These are phyloP conservation scores for Talaromyces sp. DNA, from an alignment of 2,329 filamentous ascomycete genomes.

Conservation along the genomic window DNA sequence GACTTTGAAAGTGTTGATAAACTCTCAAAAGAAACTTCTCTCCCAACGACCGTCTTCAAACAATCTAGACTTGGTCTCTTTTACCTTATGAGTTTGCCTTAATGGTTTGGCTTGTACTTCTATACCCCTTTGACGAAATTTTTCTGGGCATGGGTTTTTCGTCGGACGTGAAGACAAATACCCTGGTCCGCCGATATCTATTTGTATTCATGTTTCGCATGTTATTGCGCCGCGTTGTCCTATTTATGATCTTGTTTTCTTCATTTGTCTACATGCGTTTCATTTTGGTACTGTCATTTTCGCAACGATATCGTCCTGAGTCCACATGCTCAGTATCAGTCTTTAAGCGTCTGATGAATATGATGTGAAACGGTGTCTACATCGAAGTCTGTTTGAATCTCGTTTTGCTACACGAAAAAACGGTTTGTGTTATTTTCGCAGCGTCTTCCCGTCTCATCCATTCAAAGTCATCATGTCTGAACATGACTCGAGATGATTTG, in stretches of 20 bases:
- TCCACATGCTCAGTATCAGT: background rate
- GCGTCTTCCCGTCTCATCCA: background rate
- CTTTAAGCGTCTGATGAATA: constrained; percentile 2
- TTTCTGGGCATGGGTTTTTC: constrained; percentile 4
- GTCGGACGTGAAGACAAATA: constrained; percentile 17
- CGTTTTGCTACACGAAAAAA: background rate
- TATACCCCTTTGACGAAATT: constrained; percentile 10
- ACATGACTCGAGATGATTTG: background rate
- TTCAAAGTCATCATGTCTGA: background rate
- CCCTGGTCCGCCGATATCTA: constrained; percentile 12
- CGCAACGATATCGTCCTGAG: background rate
- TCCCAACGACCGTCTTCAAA: background rate
- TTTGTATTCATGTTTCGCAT: constrained; percentile 8
- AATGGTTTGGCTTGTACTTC: constrained; percentile 6
- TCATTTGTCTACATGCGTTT: constrained; percentile 1
- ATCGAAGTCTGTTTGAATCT: background rate
- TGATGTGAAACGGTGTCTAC: constrained; percentile 1
- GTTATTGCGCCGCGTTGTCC: background rate
- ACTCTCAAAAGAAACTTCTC: too few species aligned
- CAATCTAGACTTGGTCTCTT: background rate
- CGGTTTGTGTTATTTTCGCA: background rate
- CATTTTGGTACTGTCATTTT: background rate
- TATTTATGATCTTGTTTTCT: constrained; percentile 5
- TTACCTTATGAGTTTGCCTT: background rate
- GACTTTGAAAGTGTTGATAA: too few species aligned